phyloP scores from a whole-genome alignment of 495 filamentous ascomycete genomes.

The Cairneyella variabilis region DNA sequence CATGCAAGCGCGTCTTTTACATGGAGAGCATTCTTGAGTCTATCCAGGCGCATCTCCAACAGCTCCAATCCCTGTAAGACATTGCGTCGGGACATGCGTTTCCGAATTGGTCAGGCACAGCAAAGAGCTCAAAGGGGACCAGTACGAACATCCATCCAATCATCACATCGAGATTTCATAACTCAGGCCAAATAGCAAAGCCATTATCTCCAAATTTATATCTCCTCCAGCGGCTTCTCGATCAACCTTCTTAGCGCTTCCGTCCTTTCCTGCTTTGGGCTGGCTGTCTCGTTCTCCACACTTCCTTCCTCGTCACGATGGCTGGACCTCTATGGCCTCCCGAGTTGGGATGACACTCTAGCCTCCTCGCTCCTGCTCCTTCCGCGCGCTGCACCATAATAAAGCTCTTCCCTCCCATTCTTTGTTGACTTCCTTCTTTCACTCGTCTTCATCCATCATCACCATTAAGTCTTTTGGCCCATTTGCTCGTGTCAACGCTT shows the following conservation, averaged over 20 bases:
- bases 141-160: slow-evolving; percentile 1
- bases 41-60: too few relatives aligned
- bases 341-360: not conserved
- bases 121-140: not conserved
- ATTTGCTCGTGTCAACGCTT: not conserved
- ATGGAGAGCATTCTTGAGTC: too few relatives aligned
- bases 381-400: not conserved
- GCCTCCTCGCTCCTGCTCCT: not conserved
- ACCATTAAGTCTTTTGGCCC: not conserved
- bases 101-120: slow-evolving; percentile 5
- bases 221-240: not conserved
- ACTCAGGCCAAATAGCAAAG: not conserved
- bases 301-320: not conserved
- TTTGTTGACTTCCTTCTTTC: slow-evolving; percentile 2
- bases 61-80: slow-evolving; percentile 7
- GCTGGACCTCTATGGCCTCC: not conserved
- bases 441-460: slow-evolving; percentile 6
- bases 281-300: not conserved
- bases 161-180: not conserved
- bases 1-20: too few relatives aligned
- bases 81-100: not conserved
- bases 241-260: not conserved
- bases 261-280: not conserved
- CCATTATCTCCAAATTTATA: not conserved
- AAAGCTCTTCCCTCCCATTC: slow-evolving; percentile 10